Conservation (phyloP, 1,139 yeast species). For the Zygoascus hellenicus region DNA sequence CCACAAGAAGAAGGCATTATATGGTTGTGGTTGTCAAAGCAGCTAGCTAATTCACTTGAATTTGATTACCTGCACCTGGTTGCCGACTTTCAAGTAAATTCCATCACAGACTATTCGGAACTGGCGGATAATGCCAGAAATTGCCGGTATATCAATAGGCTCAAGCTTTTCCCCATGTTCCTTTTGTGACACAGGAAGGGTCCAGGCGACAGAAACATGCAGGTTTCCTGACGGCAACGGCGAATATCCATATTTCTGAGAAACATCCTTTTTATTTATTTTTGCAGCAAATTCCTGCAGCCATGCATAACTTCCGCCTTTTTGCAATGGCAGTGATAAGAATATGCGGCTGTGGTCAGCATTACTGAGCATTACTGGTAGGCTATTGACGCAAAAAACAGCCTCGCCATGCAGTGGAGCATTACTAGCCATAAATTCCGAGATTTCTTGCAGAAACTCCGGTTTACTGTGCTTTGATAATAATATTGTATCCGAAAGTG, state of each 20-base stretch:
- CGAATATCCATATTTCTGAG: conserved; percentile 2
- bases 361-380: conserved; percentile 5
- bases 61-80: no score
- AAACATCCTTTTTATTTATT: not conserved
- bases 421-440: not conserved
- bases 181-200: not conserved
- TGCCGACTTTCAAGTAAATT: no score
- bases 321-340: conserved; percentile 4
- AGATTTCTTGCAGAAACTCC: conserved; percentile 15
- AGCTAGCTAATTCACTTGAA: no score
- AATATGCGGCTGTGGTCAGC: conserved; percentile 9
- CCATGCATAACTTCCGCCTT: not conserved
- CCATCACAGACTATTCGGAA: no score
- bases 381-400: no score
- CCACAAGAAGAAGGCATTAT: not conserved
- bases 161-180: no score
- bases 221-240: not conserved
- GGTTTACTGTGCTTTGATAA: conserved; percentile 21
- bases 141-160: no score
- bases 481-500: conserved; percentile 33
- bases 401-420: not conserved
- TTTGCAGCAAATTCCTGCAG: not conserved
- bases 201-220: conserved; percentile 9
- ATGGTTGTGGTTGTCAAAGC: not conserved
- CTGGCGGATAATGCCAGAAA: no score